Base-by-base conservation (phyloP, 2,329 filamentous ascomycete species). In the Cytospora paraplurivora region DNA sequence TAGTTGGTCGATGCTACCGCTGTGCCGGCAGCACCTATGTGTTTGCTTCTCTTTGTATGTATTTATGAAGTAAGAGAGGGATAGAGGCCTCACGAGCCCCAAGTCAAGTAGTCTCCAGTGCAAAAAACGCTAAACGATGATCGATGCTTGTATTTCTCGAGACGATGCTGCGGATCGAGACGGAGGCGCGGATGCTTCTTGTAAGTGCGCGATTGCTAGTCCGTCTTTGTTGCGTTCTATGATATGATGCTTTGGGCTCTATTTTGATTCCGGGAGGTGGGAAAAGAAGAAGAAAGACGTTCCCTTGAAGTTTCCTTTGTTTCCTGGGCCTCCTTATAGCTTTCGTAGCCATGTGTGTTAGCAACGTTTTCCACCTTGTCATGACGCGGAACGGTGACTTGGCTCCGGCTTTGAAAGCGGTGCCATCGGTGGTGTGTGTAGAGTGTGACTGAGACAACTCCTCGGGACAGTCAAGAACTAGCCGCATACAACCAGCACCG, bases 11-110 rank as follows among this genome's bases (percentile, higher is more conserved):
- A 51, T 44, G 44, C 44, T 53, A 59, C 50, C 41, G 35, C 56
- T 57, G 52, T 49, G 38, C 56, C 38, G 59, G 52, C 44, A 63
- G 56, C 53, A 59, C 56, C 52, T 59, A 59, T 59, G 34, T 56
- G 49, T 56, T 34, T 62, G 58, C 58, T 17, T 37, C 47, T 21
- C 38, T 32, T 51, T 58, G 19, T 11, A 51, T n/a, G n/a, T 52
- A 59, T 33, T 4, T 5, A 33, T 13, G n/a, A 19, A 11, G 10
- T 27, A 7, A n/a, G 51, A 32, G 51, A 19, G n/a, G 11, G 32
- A 37, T 2, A 55, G 17, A 35, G 52, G 34, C n/a, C 11, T 38
- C 13, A n/a, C 27, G 4, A 37, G 33, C 37, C 27, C n/a, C 60
- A 58, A 49, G 51, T 58, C 59, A 41, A 54, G 56, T 54, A 54